Evolutionary conservation across 345 rosid species (phyloP).

Genomic region (Erucastrum elatum): DNA sequence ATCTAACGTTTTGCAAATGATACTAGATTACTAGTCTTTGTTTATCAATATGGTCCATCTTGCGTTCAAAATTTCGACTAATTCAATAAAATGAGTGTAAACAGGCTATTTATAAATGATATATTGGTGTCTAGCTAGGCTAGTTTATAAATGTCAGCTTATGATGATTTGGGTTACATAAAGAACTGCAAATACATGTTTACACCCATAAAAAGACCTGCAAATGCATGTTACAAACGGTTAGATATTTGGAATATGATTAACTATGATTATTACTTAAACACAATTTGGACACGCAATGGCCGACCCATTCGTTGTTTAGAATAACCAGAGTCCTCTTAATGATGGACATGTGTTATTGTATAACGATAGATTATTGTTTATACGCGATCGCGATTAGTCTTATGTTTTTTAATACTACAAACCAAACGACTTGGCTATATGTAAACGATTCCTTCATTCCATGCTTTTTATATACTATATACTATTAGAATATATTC

Average conservation of each 20-base stretch:
- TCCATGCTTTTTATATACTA: not conserved
- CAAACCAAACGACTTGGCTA: slow-evolving; percentile 17
- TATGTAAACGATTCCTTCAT: not conserved
- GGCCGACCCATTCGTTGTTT: slow-evolving; percentile 13
- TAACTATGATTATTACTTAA: not conserved
- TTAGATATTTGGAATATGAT: not conserved
- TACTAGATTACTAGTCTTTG: not conserved
- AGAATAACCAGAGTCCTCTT: slow-evolving; percentile 11
- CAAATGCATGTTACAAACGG: not conserved
- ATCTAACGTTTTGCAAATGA: not conserved
- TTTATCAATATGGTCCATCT: not conserved
- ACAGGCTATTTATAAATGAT: not conserved
- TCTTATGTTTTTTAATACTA: slow-evolving; percentile 8
- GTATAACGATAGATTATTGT: not conserved
- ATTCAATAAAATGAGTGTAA: not conserved
- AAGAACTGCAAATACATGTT: not conserved
- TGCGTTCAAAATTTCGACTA: not conserved
- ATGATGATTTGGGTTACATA: not conserved
- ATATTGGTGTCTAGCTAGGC: not conserved
- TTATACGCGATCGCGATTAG: slow-evolving; percentile 20
- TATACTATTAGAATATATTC: not conserved
- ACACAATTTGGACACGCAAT: slow-evolving; percentile 21
- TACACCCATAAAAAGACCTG: no score
- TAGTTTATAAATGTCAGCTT: not conserved
- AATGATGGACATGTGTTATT: slow-evolving; percentile 27